Conservation (phyloP, 2,329 filamentous ascomycete species). For the Aspergillus neotritici region DNA sequence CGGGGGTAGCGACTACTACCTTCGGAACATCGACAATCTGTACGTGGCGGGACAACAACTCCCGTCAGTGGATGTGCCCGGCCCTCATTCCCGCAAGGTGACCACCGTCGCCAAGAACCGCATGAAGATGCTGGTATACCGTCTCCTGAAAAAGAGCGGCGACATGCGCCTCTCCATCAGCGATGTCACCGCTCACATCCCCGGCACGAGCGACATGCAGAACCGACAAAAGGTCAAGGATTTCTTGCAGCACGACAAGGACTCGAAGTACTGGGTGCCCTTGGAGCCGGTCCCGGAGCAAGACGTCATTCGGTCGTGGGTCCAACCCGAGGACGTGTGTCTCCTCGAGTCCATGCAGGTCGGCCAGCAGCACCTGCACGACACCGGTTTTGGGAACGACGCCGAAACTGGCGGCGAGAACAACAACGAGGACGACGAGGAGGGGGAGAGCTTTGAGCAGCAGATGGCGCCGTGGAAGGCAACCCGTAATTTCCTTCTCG, state of each 20-base stretch:
- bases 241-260: slow-evolving; percentile 86
- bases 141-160: slow-evolving; percentile 72
- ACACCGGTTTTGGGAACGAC: slow-evolving; percentile 74
- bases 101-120: slow-evolving; percentile 96
- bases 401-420: slow-evolving; percentile 62
- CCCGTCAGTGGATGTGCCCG: slow-evolving; percentile 85
- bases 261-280: slow-evolving; percentile 80
- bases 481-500: slow-evolving; percentile 92
- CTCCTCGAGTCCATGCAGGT: slow-evolving; percentile 95
- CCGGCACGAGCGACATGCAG: slow-evolving; percentile 88
- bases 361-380: slow-evolving; percentile 80
- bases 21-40: slow-evolving; percentile 86
- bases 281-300: slow-evolving; percentile 75
- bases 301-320: slow-evolving; percentile 73
- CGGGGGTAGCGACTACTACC: slow-evolving; percentile 70
- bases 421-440: slow-evolving; percentile 59
- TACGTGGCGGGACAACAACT: slow-evolving; percentile 90
- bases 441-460: slow-evolving; percentile 71
- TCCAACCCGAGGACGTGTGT: slow-evolving; percentile 93
- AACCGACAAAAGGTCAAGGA: slow-evolving; percentile 97
- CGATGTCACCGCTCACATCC: slow-evolving; percentile 88
- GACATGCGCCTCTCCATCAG: slow-evolving; percentile 65
- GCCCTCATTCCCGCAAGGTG: slow-evolving; percentile 87
- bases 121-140: slow-evolving; percentile 91
- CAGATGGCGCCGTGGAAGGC: slow-evolving; percentile 95